phyloP scores from a whole-genome alignment of 106 monocot genomes.

The Dioscorea dumetorum region DNA sequence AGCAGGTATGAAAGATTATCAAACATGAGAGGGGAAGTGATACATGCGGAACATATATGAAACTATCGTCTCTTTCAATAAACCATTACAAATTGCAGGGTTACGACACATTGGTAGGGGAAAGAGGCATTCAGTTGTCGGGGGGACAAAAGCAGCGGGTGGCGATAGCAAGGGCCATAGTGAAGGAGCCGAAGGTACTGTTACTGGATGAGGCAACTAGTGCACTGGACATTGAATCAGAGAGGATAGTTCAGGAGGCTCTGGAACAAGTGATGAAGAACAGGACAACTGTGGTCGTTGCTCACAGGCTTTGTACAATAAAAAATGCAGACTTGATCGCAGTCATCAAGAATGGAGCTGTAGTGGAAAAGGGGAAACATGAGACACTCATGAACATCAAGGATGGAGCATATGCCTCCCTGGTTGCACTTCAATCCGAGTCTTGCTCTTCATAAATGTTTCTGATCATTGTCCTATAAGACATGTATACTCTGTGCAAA shows the following conservation, averaged over 20 bases:
- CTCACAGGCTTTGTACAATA: slow-evolving; percentile 37
- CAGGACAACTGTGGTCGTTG: slow-evolving; percentile 25
- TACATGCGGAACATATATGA: no score
- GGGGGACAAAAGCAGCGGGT: slow-evolving; percentile 44
- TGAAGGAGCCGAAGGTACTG: slow-evolving; percentile 38
- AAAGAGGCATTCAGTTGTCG: slow-evolving; percentile 31
- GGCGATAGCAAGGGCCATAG: slow-evolving; percentile 37
- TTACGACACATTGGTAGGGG: slow-evolving; percentile 31
- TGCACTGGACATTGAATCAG: slow-evolving; percentile 35
- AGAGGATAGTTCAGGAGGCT: slow-evolving; percentile 36
- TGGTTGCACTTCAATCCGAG: slow-evolving; percentile 19
- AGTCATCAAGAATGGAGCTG: slow-evolving; percentile 28
- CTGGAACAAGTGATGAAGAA: slow-evolving; percentile 32
- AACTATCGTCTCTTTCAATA: no score
- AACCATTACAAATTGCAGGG: slow-evolving; percentile 14
- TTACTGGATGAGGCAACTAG: slow-evolving; percentile 42
- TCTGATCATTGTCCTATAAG: background rate
- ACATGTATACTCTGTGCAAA: background rate
- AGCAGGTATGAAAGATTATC: slow-evolving; percentile 21
- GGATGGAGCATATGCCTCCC: slow-evolving; percentile 32
- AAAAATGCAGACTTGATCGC: slow-evolving; percentile 33
- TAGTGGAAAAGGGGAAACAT: slow-evolving; percentile 32
- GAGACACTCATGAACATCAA: slow-evolving; percentile 18
- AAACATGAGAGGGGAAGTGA: no score
- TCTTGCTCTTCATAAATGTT: background rate